Evolutionary conservation across 345 rosid genomes (phyloP).

Genomic region (Eucalyptus polyanthemos): DNA sequence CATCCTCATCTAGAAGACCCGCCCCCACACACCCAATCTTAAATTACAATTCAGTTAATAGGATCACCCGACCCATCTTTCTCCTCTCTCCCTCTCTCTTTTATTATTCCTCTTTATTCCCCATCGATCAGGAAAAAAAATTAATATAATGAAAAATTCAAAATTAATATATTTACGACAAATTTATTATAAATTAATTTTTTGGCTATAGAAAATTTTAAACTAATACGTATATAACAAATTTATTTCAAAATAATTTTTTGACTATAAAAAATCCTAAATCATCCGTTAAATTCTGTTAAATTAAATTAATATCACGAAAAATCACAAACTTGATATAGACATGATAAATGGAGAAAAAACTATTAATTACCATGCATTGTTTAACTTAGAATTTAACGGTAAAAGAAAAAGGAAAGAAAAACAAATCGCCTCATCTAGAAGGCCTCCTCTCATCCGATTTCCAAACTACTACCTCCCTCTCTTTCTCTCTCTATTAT

Average conservation of each 20-base stretch:
- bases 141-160: too few relatives aligned
- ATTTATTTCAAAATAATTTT: too few relatives aligned
- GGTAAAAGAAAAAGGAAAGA: neutral
- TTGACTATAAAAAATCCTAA: too few relatives aligned
- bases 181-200: too few relatives aligned
- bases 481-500: neutral
- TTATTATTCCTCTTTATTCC: neutral
- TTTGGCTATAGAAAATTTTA: too few relatives aligned
- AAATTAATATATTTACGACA: accelerated
- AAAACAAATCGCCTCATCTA: neutral
- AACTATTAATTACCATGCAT: accelerated
- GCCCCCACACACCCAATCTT: neutral
- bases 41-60: neutral
- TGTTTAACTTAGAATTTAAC: too few relatives aligned
- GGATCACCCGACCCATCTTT: neutral
- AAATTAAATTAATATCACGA: accelerated
- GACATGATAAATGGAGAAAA: accelerated
- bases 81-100: neutral
- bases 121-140: neutral
- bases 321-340: too few relatives aligned
- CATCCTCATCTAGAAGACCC: neutral
- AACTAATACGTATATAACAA: accelerated
- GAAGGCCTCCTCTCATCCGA: neutral
- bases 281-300: accelerated
- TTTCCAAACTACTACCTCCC: neutral